A percentile compares a stretch with the other conserved stretches of the same genome.
Conservation (phyloP, 1,284 basidiomycete species). For the Somion occarium region DNA sequence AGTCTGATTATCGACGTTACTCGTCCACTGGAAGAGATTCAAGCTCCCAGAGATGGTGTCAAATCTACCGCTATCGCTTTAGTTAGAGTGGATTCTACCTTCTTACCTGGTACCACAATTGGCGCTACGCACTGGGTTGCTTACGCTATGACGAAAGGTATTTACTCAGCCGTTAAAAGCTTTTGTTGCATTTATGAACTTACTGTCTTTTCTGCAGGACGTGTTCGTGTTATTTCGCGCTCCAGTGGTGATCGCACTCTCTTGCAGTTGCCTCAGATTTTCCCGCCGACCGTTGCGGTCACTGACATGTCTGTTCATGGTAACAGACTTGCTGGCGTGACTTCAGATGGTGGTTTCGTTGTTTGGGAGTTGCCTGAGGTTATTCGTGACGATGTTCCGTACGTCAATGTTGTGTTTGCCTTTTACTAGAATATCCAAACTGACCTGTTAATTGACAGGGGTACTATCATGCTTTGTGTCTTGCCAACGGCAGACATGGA, state of each 20-base stretch:
- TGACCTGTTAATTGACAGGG: constrained; percentile 42
- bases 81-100: constrained; percentile 75
- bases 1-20: constrained; percentile 73
- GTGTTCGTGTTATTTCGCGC: constrained; percentile 79
- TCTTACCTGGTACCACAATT: constrained; percentile 78
- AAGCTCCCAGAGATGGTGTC: constrained; percentile 64
- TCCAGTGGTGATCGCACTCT: constrained; percentile 81
- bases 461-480: constrained; percentile 65
- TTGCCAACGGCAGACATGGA: constrained; percentile 53
- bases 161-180: constrained; percentile 7
- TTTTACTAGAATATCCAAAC: no score
- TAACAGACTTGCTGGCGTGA: constrained; percentile 78
- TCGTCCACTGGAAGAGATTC: constrained; percentile 63
- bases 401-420: constrained; percentile 25
- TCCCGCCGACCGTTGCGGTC: constrained; percentile 57
- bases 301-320: constrained; percentile 79
- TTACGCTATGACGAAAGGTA: constrained; percentile 84
- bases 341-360: constrained; percentile 80
- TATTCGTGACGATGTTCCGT: constrained; percentile 82
- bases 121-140: constrained; percentile 85
- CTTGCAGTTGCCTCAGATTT: constrained; percentile 64
- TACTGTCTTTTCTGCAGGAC: constrained; percentile 50
- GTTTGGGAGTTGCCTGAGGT: constrained; percentile 79
- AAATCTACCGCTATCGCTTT: constrained; percentile 81
- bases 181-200: neutral